Percentiles rank a stretch among this genome's conserved stretches.
These are phyloP conservation scores for Bromus sterilis DNA, from an alignment of 176 grass and related monocot genomes.

Conservation along the genomic window DNA sequence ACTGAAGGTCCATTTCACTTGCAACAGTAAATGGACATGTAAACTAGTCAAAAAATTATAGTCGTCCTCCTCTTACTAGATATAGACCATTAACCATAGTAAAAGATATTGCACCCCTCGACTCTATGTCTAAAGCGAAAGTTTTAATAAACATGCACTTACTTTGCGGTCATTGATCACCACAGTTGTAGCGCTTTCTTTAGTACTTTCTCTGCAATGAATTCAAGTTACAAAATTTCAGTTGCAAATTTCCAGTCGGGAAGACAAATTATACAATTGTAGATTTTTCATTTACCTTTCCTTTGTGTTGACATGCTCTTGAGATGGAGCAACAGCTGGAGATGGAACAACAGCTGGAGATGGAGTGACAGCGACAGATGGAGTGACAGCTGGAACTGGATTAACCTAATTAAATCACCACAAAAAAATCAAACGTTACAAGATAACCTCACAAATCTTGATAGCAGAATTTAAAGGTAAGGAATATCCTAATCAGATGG, in stretches of 20 bases:
- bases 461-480: background rate
- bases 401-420: slow-evolving; percentile 21
- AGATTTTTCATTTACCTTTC: slow-evolving; percentile 37
- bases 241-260: background rate
- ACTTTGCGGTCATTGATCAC: slow-evolving; percentile 59
- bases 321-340: slow-evolving; percentile 6
- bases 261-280: background rate
- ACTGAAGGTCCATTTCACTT: background rate
- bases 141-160: slow-evolving; percentile 12
- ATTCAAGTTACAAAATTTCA: background rate
- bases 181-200: slow-evolving; percentile 24
- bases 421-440: background rate
- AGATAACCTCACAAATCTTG: background rate
- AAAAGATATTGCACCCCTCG: background rate
- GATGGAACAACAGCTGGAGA: background rate
- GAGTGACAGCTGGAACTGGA: background rate
- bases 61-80: background rate
- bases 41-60: background rate
- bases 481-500: slow-evolving; percentile 7
- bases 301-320: slow-evolving; percentile 35
- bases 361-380: background rate
- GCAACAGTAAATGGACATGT: background rate
- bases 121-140: background rate
- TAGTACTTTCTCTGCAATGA: slow-evolving; percentile 32
- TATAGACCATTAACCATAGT: background rate